Base-by-base conservation (phyloP, 208 protist species). In the Trypanosoma platydactyli region DNA sequence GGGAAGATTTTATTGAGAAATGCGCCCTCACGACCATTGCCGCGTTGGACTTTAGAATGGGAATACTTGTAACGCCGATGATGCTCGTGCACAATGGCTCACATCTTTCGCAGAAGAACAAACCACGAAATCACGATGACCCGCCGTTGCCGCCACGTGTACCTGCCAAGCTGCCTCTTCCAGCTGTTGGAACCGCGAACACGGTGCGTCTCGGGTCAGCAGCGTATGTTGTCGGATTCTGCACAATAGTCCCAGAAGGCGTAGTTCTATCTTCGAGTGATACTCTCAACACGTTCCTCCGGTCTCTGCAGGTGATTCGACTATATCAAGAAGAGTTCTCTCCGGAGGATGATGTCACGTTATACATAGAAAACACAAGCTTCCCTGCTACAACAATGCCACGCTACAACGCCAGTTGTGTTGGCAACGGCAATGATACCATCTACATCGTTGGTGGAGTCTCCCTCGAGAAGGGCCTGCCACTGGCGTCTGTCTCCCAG, bases 151-250 rank as follows among this genome's bases (percentile, higher is more conserved):
- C 61, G 20, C 61, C 61, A 24, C 49, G 54, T 27, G 55, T 27
- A 0, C 56, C 63, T 7, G 70, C 64, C 11, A 0, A 53, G 40
- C 56, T 84, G n/a, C 30, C 27, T 7, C 46, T 72, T 11, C 74
- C 75, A 25, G 76, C 73, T 0, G 71, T 85, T 49, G 79, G 79
- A 40, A 58, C 64, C 3, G 61, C 61, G 18, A 81, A 71, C 33
- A 67, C 72, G 0, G 80, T 85, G 18, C 57, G 53, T 5, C 56
- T 81, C 33, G 67, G 57, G 11, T 46, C 46, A 11, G 61, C 57
- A 15, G 68, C 74, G 1, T 85, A 77, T 65, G 61, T 73, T 46
- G 44, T 85, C n/a, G 80, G 72, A 0, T 73, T 73, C 27, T 85
- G 80, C 51, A 80, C 76, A 56, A 77, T 53, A 29, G 60, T 85